Evolutionary conservation across 2,329 filamentous ascomycete genomes (phyloP).

Genomic region (Trichoderma oligosporum): DNA sequence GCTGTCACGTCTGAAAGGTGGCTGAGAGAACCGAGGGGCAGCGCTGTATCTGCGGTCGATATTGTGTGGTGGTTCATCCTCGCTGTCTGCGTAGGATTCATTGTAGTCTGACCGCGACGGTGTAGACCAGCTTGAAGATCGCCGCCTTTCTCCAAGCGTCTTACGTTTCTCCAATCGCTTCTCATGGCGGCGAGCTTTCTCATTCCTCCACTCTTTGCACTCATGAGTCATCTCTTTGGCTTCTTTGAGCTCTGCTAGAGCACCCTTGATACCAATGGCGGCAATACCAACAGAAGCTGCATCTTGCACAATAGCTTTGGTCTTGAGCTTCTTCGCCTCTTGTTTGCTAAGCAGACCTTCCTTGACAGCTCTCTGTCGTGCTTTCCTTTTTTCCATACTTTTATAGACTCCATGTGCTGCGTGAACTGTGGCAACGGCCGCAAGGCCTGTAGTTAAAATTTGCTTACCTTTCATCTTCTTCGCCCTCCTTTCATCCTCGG

Average conservation of each 20-base stretch:
- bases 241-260: constrained; percentile 54
- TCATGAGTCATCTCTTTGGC: constrained; percentile 49
- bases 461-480: constrained; percentile 62
- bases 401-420: constrained; percentile 56
- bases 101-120: constrained; percentile 37
- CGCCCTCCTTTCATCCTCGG: constrained; percentile 51
- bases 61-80: constrained; percentile 45
- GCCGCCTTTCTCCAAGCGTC: constrained; percentile 32
- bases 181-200: constrained; percentile 49
- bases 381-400: constrained; percentile 55
- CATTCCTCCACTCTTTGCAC: constrained; percentile 46
- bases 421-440: constrained; percentile 57
- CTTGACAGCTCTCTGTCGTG: constrained; percentile 50
- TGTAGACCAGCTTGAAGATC: constrained; percentile 45
- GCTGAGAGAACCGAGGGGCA: constrained; percentile 21
- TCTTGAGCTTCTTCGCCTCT: constrained; percentile 55
- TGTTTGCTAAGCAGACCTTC: constrained; percentile 49
- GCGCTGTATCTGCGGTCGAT: constrained; percentile 47
- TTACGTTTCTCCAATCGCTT: constrained; percentile 41
- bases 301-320: constrained; percentile 54
- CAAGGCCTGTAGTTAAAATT: constrained; percentile 53
- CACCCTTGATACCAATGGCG: constrained; percentile 55
- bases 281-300: constrained; percentile 57
- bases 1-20: constrained; percentile 12
- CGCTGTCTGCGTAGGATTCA: constrained; percentile 21